Percentiles rank a stretch among this genome's conserved stretches.
Conservation (phyloP, 352 stramenopile species). For the Globisporangium heterothallicum region DNA sequence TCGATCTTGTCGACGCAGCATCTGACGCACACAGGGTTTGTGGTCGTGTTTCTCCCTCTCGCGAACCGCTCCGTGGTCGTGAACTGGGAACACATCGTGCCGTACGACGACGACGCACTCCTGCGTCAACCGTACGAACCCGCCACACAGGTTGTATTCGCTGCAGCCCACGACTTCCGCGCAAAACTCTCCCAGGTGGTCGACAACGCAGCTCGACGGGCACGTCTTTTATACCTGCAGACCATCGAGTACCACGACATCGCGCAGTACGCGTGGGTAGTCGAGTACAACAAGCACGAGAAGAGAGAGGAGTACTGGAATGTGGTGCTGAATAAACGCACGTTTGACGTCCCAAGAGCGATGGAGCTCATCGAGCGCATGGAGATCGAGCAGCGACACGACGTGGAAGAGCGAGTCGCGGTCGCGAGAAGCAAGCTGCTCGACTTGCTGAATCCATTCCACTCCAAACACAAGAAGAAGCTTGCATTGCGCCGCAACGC, state of each 20-base stretch:
- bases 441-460: constrained; percentile 48
- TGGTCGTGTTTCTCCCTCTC: constrained; percentile 53
- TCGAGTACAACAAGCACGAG: constrained; percentile 50
- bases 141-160: constrained; percentile 17
- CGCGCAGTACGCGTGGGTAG: constrained; percentile 59
- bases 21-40: constrained; percentile 44
- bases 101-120: constrained; percentile 38
- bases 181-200: constrained; percentile 29
- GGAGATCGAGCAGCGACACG: constrained; percentile 41
- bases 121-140: constrained; percentile 39
- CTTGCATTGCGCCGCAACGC: constrained; percentile 36
- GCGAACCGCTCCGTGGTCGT: constrained; percentile 54
- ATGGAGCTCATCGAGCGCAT: constrained; percentile 60
- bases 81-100: constrained; percentile 44
- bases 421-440: constrained; percentile 48
- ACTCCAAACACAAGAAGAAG: constrained; percentile 36
- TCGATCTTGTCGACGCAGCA: constrained; percentile 63
- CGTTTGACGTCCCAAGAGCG: constrained; percentile 37
- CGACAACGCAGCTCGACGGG: constrained; percentile 24
- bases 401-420: constrained; percentile 47
- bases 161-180: constrained; percentile 34
- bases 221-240: constrained; percentile 57
- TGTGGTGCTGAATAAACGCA: constrained; percentile 63
- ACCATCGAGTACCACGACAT: constrained; percentile 66
- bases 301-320: constrained; percentile 69